Base-by-base conservation (phyloP, 805 yeast genomes). In the Candida silvicultrix region DNA sequence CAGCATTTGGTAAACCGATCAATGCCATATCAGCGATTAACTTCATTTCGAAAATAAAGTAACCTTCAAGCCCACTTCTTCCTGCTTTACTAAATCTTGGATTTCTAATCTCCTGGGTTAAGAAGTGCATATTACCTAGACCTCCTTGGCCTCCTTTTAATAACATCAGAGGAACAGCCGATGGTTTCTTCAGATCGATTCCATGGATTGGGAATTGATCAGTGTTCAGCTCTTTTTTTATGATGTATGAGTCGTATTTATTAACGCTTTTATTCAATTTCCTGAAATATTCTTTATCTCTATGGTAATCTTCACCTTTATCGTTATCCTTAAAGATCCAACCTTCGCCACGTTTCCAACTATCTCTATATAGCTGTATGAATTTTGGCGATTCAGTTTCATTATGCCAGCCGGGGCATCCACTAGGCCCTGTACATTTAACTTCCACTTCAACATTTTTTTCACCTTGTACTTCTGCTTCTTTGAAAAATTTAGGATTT, bases 1-100 rank as follows among this genome's bases (percentile, higher is more conserved):
- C 99, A 4, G 98, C 97, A 64, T 94, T 94, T 1, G 99, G 99
- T 18, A 94, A 70, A 0, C 99, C 99, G 20, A 94, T 96, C 6
- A 94, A 69, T 0, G 98, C 99, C 47, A 92, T 67, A 64, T 94
- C 98, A 0, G 99, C 99, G 46, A 94, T 73, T 35, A 89, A 71
- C 60, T 89, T 89, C 52, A 94, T 69, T 65, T 94, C 99, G 52
- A 94, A 78, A 46, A 88, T 65, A 51, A 94, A 89, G 46, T 72
- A 69, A 18, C 78, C 76, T 34, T 79, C 81, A 2, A 89, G 52
- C 0, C 89, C 88, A 6, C 65, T 65, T 49, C 98, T 75, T 4
- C 98, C 99, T 22, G 60, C 62, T 58, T 89, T 90, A 23, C 92
- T 79, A 63, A 94, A 94, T 45, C 95, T 70, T 14, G 99, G 99